Evolutionary conservation across 169 alveolate species (phyloP).

Genomic region (Blepharisma undulans): DNA sequence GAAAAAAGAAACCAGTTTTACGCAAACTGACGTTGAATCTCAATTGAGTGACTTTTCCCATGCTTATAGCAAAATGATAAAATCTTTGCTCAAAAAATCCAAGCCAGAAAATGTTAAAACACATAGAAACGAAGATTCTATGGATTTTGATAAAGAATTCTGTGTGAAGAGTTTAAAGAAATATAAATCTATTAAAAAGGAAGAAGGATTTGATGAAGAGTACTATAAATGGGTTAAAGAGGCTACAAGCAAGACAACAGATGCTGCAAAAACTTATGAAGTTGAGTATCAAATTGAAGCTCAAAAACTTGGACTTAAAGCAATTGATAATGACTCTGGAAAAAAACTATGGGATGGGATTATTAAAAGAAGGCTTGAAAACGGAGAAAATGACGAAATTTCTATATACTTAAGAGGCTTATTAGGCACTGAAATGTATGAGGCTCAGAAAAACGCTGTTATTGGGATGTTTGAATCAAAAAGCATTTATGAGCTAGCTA

Average conservation of each 20-base stretch:
- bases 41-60: not conserved
- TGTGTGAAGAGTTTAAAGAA: not conserved
- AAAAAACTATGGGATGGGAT: slow-evolving; percentile 1
- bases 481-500: not conserved
- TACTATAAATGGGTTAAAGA: not conserved
- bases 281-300: not conserved
- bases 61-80: not conserved
- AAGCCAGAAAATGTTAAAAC: no score
- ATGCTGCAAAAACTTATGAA: not conserved
- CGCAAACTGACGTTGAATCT: not conserved
- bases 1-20: not conserved
- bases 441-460: not conserved
- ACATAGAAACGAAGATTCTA: not conserved
- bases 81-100: not conserved
- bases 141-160: not conserved
- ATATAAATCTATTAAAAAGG: not conserved
- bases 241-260: not conserved
- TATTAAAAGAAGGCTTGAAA: not conserved
- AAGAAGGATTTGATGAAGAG: not conserved
- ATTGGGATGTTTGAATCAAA: not conserved
- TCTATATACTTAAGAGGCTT: not conserved
- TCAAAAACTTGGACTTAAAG: not conserved
- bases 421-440: not conserved
- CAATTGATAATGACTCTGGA: not conserved
- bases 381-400: slow-evolving; percentile 21